Evolutionary conservation across 2,329 filamentous ascomycete genomes (phyloP).

Genomic region (Emergomyces africanus): DNA sequence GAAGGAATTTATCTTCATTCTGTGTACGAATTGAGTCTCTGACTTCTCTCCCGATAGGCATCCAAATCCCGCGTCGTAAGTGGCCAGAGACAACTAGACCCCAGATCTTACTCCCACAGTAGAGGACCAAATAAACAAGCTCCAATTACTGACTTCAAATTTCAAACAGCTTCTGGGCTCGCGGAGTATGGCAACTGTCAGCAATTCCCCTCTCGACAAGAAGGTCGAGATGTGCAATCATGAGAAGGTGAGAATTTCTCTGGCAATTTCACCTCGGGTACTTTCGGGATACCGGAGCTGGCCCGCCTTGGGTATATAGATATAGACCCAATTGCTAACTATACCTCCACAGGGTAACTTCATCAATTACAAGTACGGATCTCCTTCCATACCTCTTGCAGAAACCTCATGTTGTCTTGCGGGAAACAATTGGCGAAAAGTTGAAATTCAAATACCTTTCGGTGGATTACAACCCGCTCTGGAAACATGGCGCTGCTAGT

Average conservation of each 20-base stretch:
- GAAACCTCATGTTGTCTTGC: neutral
- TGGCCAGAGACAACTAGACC: slow-evolving; percentile 1
- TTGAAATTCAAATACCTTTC: neutral
- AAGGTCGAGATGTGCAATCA: slow-evolving; percentile 98
- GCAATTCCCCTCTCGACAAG: slow-evolving; percentile 74
- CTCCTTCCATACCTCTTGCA: neutral
- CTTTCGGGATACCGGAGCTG: slow-evolving; percentile 10
- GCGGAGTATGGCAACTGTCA: slow-evolving; percentile 67
- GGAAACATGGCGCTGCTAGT: neutral
- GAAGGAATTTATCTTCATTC: slow-evolving; percentile 1
- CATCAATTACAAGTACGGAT: slow-evolving; percentile 72
- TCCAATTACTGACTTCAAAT: slow-evolving; percentile 20
- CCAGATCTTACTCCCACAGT: neutral
- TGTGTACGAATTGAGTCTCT: neutral
- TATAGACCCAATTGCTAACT: slow-evolving; percentile 15
- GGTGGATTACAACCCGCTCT: neutral
- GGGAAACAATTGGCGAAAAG: neutral
- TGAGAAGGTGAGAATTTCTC: slow-evolving; percentile 51
- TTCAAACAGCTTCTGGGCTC: slow-evolving; percentile 48
- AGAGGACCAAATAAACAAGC: slow-evolving; percentile 3
- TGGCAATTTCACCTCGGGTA: slow-evolving; percentile 12
- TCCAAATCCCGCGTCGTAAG: slow-evolving; percentile 36
- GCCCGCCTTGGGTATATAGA: slow-evolving; percentile 8
- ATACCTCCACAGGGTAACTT: slow-evolving; percentile 53
- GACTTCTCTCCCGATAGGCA: slow-evolving; percentile 19